A percentile compares a stretch with the other conserved stretches of the same genome.
These are phyloP conservation scores for Chionographis japonica DNA, from an alignment of 106 monocot species.

Conservation along the genomic window DNA sequence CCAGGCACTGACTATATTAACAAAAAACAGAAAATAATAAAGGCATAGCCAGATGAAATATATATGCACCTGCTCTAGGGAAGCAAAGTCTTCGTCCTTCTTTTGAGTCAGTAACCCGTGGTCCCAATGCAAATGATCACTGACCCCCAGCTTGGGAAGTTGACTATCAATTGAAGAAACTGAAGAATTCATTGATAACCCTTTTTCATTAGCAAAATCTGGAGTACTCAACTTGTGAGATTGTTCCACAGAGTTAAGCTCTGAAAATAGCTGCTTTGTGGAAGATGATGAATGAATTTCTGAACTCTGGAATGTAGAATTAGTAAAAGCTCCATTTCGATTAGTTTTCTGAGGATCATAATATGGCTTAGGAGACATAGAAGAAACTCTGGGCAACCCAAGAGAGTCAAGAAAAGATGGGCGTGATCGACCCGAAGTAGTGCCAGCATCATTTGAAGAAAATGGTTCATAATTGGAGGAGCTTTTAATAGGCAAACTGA, in stretches of 20 bases:
- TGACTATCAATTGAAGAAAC: slow-evolving; percentile 18
- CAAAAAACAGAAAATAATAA: slow-evolving; percentile 1
- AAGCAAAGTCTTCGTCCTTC: slow-evolving; percentile 84
- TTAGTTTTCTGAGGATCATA: slow-evolving; percentile 27
- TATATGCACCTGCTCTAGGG: slow-evolving; percentile 79
- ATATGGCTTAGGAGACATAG: slow-evolving; percentile 22
- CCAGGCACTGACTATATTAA: neutral
- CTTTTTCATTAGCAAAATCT: slow-evolving; percentile 18
- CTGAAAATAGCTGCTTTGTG: slow-evolving; percentile 11
- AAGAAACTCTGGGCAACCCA: slow-evolving; percentile 48
- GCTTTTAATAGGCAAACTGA: slow-evolving; percentile 22
- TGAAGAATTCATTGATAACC: slow-evolving; percentile 10
- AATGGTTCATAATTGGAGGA: slow-evolving; percentile 26
- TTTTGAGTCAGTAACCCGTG: slow-evolving; percentile 17
- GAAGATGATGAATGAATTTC: slow-evolving; percentile 23
- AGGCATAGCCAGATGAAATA: slow-evolving; percentile 6
- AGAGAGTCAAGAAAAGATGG: slow-evolving; percentile 90
- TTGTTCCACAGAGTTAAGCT: slow-evolving; percentile 4
- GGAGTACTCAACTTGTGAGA: slow-evolving; percentile 12
- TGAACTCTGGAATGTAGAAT: slow-evolving; percentile 18
- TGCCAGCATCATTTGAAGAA: slow-evolving; percentile 33
- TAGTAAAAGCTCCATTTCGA: slow-evolving; percentile 16
- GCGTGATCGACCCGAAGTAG: slow-evolving; percentile 36
- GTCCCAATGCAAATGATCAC: slow-evolving; percentile 11
- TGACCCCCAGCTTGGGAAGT: neutral